Evolutionary conservation across 768 basidiomycete species (phyloP).

Genomic region (Sistotremastrum suecicum): DNA sequence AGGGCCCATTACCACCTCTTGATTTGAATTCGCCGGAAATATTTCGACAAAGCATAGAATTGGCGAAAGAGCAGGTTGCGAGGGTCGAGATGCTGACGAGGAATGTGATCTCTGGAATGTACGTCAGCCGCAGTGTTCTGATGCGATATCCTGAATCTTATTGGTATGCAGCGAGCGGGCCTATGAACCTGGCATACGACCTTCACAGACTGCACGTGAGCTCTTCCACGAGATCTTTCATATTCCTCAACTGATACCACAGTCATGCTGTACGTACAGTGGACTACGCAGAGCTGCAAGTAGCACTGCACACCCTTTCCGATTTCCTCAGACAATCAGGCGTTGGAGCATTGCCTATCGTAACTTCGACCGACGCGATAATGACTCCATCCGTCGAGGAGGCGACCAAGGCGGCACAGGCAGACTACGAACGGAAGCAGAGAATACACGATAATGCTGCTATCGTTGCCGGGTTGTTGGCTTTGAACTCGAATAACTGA

Average conservation of each 20-base stretch:
- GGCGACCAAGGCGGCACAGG: constrained; percentile 27
- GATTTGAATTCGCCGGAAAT: constrained; percentile 47
- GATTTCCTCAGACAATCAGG: constrained; percentile 42
- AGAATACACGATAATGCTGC: constrained; percentile 42
- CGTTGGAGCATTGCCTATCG: constrained; percentile 50
- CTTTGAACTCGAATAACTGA: no score
- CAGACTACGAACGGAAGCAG: constrained; percentile 35
- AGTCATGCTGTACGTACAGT: constrained; percentile 18
- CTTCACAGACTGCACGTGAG: constrained; percentile 41
- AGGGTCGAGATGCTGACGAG: constrained; percentile 35
- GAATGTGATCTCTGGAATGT: constrained; percentile 40
- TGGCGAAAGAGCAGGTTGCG: constrained; percentile 33
- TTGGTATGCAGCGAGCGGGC: constrained; percentile 36
- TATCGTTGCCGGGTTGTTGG: constrained; percentile 32
- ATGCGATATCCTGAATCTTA: neutral
- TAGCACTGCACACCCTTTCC: constrained; percentile 29
- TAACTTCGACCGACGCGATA: constrained; percentile 13
- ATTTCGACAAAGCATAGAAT: constrained; percentile 45
- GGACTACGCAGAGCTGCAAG: constrained; percentile 36
- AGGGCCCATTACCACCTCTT: neutral
- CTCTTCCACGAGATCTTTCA: neutral
- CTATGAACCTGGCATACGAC: constrained; percentile 40
- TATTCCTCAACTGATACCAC: neutral
- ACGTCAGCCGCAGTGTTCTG: constrained; percentile 13
- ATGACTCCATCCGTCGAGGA: constrained; percentile 12